These are phyloP conservation scores for Gnomoniopsis sp. DNA, from an alignment of 2,329 filamentous ascomycete species.

Conservation along the genomic window DNA sequence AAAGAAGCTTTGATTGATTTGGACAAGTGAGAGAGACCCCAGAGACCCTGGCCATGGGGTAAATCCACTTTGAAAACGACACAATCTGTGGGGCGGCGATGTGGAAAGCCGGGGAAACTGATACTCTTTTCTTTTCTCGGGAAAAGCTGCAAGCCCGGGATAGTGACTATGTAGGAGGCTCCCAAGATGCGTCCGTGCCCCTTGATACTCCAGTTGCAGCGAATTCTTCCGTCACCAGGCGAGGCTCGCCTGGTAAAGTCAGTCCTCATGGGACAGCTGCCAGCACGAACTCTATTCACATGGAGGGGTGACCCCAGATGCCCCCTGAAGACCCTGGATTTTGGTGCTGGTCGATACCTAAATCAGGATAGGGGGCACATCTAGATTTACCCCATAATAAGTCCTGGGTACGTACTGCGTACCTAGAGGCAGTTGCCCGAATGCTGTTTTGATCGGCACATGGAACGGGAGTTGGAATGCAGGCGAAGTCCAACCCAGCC, in stretches of 20 bases:
- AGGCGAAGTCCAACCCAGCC: background rate
- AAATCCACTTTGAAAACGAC: background rate
- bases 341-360: background rate
- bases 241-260: no score
- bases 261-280: no score
- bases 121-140: background rate
- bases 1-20: background rate
- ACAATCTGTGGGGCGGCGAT: background rate
- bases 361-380: background rate
- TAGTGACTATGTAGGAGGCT: no score
- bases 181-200: background rate
- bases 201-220: background rate
- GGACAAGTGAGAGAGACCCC: background rate
- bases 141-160: background rate
- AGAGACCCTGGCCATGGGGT: background rate
- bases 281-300: no score
- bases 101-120: background rate
- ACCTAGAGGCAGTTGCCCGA: background rate
- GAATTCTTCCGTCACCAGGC: background rate
- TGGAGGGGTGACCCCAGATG: no score
- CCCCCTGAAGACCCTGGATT: background rate
- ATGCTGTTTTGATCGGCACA: background rate
- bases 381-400: background rate
- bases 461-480: background rate
- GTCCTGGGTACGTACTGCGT: no score